phyloP scores from a whole-genome alignment of 2,329 filamentous ascomycete genomes.

The Lachnellula suecica region DNA sequence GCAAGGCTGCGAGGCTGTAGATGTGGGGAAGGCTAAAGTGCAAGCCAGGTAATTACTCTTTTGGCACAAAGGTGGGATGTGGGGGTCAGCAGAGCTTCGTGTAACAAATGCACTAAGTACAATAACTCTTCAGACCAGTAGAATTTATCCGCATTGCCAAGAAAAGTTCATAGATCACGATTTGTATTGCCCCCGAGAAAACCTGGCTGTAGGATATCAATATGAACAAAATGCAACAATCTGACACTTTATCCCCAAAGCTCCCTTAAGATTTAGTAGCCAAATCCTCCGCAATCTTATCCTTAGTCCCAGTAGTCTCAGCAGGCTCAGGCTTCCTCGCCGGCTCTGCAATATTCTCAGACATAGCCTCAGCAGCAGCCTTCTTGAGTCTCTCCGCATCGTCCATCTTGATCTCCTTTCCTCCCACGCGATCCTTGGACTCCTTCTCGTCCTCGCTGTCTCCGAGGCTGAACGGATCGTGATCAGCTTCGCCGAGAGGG shows the following conservation, averaged over 20 bases:
- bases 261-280: conserved; percentile 22
- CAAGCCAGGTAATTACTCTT: too few species aligned
- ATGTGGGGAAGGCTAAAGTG: background rate
- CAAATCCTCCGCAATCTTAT: conserved; percentile 31
- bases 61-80: too few species aligned
- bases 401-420: conserved; percentile 56
- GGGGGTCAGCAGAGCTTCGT: too few species aligned
- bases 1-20: conserved; percentile 6
- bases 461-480: conserved; percentile 94
- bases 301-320: conserved; percentile 30
- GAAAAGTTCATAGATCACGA: background rate
- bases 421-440: conserved; percentile 52
- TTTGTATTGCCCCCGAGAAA: background rate
- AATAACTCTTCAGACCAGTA: too few species aligned
- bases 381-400: conserved; percentile 60
- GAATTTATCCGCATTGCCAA: background rate
- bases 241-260: background rate
- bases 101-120: too few species aligned
- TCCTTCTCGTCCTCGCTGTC: conserved; percentile 94
- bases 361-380: conserved; percentile 52
- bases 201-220: conserved; percentile 10
- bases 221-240: conserved; percentile 5
- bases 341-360: conserved; percentile 37
- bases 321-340: conserved; percentile 29
- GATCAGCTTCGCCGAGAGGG: conserved; percentile 80